Evolutionary conservation across 176 grass and related monocot genomes (phyloP), one percentile per base, ranked within the genome.

Genomic region (Pontederia paniculata): DNA sequence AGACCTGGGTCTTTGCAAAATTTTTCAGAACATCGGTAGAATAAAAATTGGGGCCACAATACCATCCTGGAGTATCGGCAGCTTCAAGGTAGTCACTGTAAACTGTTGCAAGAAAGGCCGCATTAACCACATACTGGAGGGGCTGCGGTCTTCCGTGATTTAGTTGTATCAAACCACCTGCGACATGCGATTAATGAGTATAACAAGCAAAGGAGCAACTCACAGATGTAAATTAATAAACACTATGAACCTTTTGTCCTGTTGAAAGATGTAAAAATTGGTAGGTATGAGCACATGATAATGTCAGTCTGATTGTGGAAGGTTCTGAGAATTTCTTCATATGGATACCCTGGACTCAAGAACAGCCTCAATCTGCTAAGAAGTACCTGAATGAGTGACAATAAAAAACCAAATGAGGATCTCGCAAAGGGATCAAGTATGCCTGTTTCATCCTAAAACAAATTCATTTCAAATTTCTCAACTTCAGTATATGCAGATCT

Each of bases 21-120:
- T 64, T 21, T 11, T 45, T 44, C 12, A 64, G 44, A 9, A 23
- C 45, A 8, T 12, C 21, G 0, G 61, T 49, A n/a, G 61, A 16
- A 45, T 49, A 64, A 44, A 64, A 64, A 19, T 64, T 50, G 45
- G 61, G 61, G 23, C 61, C 61, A 50, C 61, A 64, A 25, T 64
- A 64, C 61, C 61, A 64, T 28, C 61, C 61, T 49, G 61, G 61
- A 49, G 61, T 28, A 64, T 64, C 61, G 2, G 61, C 61, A 23
- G 61, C 45, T 48, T 64, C 61, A 28, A 64, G 61, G 23, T 64
- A 64, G 45, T 64, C 61, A 50, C 61, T 18, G 20, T 49, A 64
- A 4, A 64, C 18, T 48, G 61, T 9, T 28, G 61, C 45, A 17
- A 64, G 61, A 23, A 64, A 64, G n/a, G 61, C 61, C 11, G 61